Evolutionary conservation across 495 filamentous ascomycete genomes (phyloP), one percentile per base, ranked within the genome.

Genomic region (Hypoxylon fragiforme): DNA sequence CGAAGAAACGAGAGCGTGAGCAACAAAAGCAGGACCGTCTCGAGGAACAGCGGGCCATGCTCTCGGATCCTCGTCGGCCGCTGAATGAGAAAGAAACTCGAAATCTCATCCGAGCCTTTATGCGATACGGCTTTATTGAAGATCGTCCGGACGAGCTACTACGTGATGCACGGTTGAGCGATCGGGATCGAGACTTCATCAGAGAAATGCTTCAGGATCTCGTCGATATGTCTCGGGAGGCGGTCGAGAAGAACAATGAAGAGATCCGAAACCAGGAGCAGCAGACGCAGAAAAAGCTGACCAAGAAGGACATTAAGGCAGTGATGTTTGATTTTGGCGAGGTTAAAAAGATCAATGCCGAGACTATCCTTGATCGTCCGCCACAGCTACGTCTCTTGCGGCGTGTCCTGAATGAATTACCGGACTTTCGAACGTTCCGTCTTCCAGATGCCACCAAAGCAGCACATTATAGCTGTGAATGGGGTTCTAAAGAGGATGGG

Each of bases 231-330:
- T 76, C 75, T 53, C 79, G 88, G 18, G 75, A 85, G 26, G 87
- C 91, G 35, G 84, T 97, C 30, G 85, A 88, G 6, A 77, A 80
- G 26, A 88, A 86, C 57, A 89, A 86, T 20, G 73, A 81, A 8
- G 76, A 78, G 39, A 76, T 90, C 3, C 81, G 91, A 11, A 78
- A 82, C 38, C 88, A 90, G 40, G 89, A 95, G 70, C 81, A 82
- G 39, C 79, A 84, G 44, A 76, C 82, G 0, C 86, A 87, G 63
- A 89, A 90, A 63, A 79, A 84, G 6, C 57, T 88, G 3, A 95
- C 92, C 0, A 97, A 97, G 74, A 98, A 97, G 65, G 92, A 97
- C 65, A 90, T 88, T 69, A 97, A 97, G 63, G 92, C 95, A 1
- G 90, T 97, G 13, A 75, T 97, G 34, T 96, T 99, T 56, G 90